Base-by-base conservation (phyloP, 208 protist species). In the Leishmania amazonensis region DNA sequence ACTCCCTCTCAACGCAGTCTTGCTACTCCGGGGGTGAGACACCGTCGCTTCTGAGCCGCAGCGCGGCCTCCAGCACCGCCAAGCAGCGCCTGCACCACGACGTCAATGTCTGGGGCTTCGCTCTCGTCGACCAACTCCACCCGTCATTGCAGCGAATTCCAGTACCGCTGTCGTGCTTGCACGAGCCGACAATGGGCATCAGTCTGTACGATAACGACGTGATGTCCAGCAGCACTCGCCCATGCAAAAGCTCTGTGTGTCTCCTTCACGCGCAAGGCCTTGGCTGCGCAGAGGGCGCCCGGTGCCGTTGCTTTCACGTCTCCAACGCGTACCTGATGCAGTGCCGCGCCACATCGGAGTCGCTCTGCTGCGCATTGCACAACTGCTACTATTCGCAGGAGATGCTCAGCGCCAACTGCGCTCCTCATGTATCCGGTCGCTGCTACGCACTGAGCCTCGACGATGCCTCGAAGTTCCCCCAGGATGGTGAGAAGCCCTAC, bases 331-430 rank as follows among this genome's bases (percentile, higher is more conserved):
- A 93, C 76, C 64, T 90, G 60, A 73, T 68, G 51, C 83, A 88
- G 76, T 86, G 83, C 67, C 85, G 87, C 49, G 80, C 78, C 54
- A 85, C 83, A 21, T 72, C 79, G 13, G 80, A 89, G 38, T 77
- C 85, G 42, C 73, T 93, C 28, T 91, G 89, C 84, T 93, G 89
- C 53, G 84, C 78, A 7, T 28, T 91, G 72, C 87, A 94, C 85
- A 94, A 92, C 81, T 89, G 85, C 86, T 90, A 87, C 78, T 91
- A 90, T 80, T 86, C 87, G 38, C 89, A 91, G 67, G 87, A 93
- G 62, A 90, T 93, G 87, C 40, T 93, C 28, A 28, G 28, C 38
- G 17, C 81, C 51, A 83, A 85, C 54, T 86, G 85, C 54, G 89
- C 79, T 4, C 83, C 85, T n/a, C 82, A 87, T 83, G 65, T 90